Evolutionary conservation across 2,329 filamentous ascomycete genomes (phyloP).

Genomic region (Gremmenia infestans): DNA sequence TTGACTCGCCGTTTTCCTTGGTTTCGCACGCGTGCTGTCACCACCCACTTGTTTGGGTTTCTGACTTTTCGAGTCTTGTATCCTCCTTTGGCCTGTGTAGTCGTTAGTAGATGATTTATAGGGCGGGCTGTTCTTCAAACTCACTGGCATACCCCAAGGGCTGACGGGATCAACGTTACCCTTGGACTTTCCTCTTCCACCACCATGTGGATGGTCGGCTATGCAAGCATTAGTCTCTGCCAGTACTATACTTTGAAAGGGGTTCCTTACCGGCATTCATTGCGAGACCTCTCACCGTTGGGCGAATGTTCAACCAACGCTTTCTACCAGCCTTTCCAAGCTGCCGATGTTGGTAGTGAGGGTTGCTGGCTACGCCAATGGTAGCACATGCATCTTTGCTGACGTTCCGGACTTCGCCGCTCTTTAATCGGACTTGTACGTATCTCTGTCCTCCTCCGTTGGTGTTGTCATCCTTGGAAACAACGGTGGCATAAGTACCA

Average conservation of each 20-base stretch:
- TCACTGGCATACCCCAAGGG: constrained; percentile 92
- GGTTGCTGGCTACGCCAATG: constrained; percentile 90
- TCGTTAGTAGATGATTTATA: constrained; percentile 28
- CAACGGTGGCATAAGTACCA: constrained; percentile 82
- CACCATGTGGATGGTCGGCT: constrained; percentile 96
- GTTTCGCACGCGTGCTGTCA: constrained; percentile 77
- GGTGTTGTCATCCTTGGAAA: constrained; percentile 80
- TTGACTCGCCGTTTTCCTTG: constrained; percentile 81
- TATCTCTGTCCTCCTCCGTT: constrained; percentile 64
- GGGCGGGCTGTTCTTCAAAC: constrained; percentile 35
- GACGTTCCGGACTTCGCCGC: constrained; percentile 85
- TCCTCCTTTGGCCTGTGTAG: constrained; percentile 64
- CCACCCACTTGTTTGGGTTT: constrained; percentile 89
- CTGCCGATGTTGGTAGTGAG: constrained; percentile 82
- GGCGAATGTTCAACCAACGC: constrained; percentile 89
- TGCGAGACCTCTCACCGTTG: constrained; percentile 92
- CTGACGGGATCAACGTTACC: constrained; percentile 92
- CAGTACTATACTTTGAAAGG: constrained; percentile 9
- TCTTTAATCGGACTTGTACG: constrained; percentile 82
- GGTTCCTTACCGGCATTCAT: constrained; percentile 82
- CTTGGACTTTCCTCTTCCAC: constrained; percentile 99
- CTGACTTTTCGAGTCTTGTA: constrained; percentile 88
- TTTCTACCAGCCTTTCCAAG: constrained; percentile 93
- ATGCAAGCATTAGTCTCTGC: constrained; percentile 20
- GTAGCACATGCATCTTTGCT: constrained; percentile 92